A percentile compares a stretch with the other conserved stretches of the same genome.
phyloP scores from a whole-genome alignment of 495 filamentous ascomycete species.

The Trichocladium antarcticum region DNA sequence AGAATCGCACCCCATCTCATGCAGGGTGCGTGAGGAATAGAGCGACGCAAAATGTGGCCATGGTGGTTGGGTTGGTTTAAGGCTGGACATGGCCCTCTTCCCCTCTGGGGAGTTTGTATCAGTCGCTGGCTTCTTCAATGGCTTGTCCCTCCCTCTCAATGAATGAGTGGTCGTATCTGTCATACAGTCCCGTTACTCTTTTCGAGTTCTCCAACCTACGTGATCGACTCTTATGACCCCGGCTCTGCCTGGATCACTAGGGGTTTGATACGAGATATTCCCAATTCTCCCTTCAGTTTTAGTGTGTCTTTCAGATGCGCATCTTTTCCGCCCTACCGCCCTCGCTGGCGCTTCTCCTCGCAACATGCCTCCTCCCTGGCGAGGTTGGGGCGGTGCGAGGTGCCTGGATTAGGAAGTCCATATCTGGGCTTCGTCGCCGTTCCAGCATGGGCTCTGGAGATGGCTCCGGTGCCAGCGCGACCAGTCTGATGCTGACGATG shows the following conservation, averaged over 20 bases:
- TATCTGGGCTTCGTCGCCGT: neutral
- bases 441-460: neutral
- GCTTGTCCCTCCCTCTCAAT: neutral
- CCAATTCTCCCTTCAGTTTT: neutral
- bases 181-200: neutral
- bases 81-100: neutral
- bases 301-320: neutral
- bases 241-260: neutral
- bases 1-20: neutral
- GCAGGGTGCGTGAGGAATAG: neutral
- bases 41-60: neutral
- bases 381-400: neutral
- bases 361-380: neutral
- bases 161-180: neutral
- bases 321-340: neutral
- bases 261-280: neutral
- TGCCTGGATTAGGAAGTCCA: neutral
- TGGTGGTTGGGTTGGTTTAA: constrained; percentile 3
- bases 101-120: neutral
- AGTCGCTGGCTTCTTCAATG: neutral
- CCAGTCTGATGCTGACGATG: constrained; percentile 7
- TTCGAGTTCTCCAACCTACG: neutral
- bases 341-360: constrained; percentile 2
- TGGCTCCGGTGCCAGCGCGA: neutral
- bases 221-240: neutral